These are phyloP conservation scores for Inosperma sp. DNA, from an alignment of 768 basidiomycete genomes.

Conservation along the genomic window DNA sequence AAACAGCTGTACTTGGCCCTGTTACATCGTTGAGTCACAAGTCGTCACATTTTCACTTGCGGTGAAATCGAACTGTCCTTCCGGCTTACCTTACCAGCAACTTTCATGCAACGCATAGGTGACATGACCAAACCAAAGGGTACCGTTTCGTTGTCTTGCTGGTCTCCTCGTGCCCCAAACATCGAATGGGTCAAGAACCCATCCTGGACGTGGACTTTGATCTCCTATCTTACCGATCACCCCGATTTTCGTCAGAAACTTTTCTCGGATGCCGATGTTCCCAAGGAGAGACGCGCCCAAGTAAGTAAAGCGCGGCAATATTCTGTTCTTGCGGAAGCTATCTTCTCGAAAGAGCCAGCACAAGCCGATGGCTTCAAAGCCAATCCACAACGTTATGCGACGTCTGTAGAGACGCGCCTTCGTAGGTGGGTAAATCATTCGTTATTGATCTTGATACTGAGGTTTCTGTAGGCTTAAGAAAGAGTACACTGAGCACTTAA, in stretches of 20 bases:
- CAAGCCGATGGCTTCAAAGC: constrained; percentile 8
- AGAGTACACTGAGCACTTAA: constrained; percentile 14
- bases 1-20: too few relatives aligned
- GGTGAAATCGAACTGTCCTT: too few relatives aligned
- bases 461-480: constrained; percentile 15
- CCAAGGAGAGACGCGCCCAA: constrained; percentile 14
- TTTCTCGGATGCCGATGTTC: constrained; percentile 27
- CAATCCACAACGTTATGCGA: constrained; percentile 12
- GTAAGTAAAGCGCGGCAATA: constrained; percentile 10
- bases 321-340: too few relatives aligned
- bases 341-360: too few relatives aligned
- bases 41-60: too few relatives aligned
- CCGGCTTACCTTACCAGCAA: too few relatives aligned
- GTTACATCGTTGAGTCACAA: too few relatives aligned
- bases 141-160: too few relatives aligned
- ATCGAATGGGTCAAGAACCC: constrained; percentile 17
- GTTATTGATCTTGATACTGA: not conserved
- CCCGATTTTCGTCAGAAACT: constrained; percentile 16
- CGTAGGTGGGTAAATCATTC: constrained; percentile 3
- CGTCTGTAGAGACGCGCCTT: constrained; percentile 18
- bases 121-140: too few relatives aligned
- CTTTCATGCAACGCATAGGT: too few relatives aligned
- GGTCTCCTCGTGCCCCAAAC: constrained; percentile 5
- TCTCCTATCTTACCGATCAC: constrained; percentile 18
- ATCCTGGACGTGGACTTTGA: constrained; percentile 14